Conservation (phyloP, 202 grass and related monocot genomes). For the Sporobolus alterniflorus region DNA sequence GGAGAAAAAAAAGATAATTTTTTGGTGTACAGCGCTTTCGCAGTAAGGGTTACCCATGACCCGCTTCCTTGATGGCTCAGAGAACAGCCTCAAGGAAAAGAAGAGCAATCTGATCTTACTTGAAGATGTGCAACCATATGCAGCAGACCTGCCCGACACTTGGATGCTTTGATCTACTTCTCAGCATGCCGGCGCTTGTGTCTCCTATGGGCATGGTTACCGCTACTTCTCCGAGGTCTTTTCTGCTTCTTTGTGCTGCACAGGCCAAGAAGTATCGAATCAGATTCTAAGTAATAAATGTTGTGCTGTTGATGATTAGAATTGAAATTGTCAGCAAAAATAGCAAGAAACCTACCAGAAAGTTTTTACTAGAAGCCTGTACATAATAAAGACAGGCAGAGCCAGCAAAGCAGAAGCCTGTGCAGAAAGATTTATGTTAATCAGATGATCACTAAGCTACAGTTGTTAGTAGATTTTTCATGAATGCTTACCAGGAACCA, state of each 20-base stretch:
- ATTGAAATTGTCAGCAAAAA: not conserved
- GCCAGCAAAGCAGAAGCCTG: conserved; percentile 94
- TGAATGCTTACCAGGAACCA: conserved; percentile 89
- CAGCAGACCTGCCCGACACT: not conserved
- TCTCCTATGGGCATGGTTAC: conserved; percentile 68
- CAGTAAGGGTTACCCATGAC: conserved; percentile 7
- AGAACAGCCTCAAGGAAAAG: conserved; percentile 6
- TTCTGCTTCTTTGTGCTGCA: conserved; percentile 72
- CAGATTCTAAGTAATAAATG: not conserved
- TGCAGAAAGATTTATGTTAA: conserved; percentile 27
- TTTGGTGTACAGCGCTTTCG: conserved; percentile 32
- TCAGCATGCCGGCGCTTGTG: conserved; percentile 84
- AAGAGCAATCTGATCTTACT: conserved; percentile 20
- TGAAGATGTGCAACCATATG: conserved; percentile 21
- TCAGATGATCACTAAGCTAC: conserved; percentile 24
- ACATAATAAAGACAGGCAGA: conserved; percentile 74
- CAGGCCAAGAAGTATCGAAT: conserved; percentile 15
- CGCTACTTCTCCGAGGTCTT: conserved; percentile 45
- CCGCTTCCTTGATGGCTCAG: conserved; percentile 11
- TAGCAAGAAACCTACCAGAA: conserved; percentile 65
- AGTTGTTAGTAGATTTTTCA: not conserved
- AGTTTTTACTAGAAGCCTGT: conserved; percentile 65
- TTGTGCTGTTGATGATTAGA: not conserved
- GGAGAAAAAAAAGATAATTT: not conserved
- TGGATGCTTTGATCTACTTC: conserved; percentile 49